A percentile compares a stretch with the other conserved stretches of the same genome.
These are phyloP conservation scores for Parsonsia alboflavescens DNA, from an alignment of 257 asterid genomes.

Conservation along the genomic window DNA sequence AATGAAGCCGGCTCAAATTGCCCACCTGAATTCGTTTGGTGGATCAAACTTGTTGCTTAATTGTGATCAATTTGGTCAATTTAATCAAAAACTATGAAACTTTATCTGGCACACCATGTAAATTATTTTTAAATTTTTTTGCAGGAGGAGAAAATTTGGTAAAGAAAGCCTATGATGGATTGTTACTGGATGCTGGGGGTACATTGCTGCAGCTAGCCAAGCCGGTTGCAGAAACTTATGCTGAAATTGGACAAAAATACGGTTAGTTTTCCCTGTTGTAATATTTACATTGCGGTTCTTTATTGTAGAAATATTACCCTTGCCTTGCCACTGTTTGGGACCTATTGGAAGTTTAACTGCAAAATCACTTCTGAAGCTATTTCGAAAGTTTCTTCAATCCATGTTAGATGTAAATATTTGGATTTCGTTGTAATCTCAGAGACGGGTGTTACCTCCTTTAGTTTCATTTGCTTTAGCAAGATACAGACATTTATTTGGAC, in stretches of 20 bases:
- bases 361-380: neutral
- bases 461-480: neutral
- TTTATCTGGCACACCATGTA: neutral
- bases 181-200: conserved; percentile 89
- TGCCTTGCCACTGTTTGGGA: neutral
- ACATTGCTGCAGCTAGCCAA: conserved; percentile 77
- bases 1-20: conserved; percentile 1
- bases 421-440: neutral
- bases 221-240: conserved; percentile 76
- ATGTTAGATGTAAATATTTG: neutral
- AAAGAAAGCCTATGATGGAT: conserved; percentile 66
- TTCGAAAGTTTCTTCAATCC: neutral
- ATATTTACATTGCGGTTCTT: neutral
- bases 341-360: neutral
- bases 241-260: conserved; percentile 63
- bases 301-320: neutral
- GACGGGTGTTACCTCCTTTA: neutral
- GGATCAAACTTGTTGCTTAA: neutral
- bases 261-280: conserved; percentile 36
- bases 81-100: neutral
- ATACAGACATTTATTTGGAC: neutral
- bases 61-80: neutral
- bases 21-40: neutral
- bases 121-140: neutral
- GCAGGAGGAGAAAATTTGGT: conserved; percentile 33